phyloP scores from a whole-genome alignment of 1,139 yeast species.

The Sugiyamaella xylanicola region DNA sequence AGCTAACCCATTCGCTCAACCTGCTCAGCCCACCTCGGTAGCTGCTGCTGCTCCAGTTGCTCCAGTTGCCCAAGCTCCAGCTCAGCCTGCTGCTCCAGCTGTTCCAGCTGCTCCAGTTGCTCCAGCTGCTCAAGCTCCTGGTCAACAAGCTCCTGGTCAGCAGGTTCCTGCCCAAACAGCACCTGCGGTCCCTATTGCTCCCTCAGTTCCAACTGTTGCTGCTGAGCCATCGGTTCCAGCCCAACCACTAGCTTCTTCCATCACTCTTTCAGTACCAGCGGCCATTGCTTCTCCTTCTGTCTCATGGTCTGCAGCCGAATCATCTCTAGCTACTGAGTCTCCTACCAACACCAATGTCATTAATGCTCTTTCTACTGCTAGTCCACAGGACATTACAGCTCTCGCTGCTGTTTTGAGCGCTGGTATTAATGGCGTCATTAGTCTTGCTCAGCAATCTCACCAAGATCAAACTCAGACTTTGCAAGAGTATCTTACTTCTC shows the following conservation, averaged over 20 bases:
- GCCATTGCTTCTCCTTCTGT: not conserved
- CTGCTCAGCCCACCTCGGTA: not conserved
- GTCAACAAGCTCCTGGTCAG: not conserved
- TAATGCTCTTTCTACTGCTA: slow-evolving; percentile 2
- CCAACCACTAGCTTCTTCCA: not conserved
- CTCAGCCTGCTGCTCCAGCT: not conserved
- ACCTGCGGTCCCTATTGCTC: not conserved
- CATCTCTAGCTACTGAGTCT: not conserved
- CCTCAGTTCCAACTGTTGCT: not conserved
- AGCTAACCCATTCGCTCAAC: not conserved
- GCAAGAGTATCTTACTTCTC: slow-evolving; percentile 2
- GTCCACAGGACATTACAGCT: slow-evolving; percentile 1
- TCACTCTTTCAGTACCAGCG: not conserved
- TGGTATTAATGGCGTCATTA: slow-evolving; percentile 2
- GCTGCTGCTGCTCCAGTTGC: not conserved
- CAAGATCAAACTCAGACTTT: slow-evolving; percentile 1
- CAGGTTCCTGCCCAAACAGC: not conserved
- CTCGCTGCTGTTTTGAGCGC: slow-evolving; percentile 1
- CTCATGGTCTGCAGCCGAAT: not conserved
- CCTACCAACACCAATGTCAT: slow-evolving; percentile 2
- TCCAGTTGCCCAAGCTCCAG: not conserved
- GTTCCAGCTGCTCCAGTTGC: not conserved
- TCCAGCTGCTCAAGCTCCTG: not conserved
- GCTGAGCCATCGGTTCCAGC: not conserved
- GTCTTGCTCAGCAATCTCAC: slow-evolving; percentile 6